Conservation (phyloP, 305 asterid genomes). For the Rubia tinctorum region DNA sequence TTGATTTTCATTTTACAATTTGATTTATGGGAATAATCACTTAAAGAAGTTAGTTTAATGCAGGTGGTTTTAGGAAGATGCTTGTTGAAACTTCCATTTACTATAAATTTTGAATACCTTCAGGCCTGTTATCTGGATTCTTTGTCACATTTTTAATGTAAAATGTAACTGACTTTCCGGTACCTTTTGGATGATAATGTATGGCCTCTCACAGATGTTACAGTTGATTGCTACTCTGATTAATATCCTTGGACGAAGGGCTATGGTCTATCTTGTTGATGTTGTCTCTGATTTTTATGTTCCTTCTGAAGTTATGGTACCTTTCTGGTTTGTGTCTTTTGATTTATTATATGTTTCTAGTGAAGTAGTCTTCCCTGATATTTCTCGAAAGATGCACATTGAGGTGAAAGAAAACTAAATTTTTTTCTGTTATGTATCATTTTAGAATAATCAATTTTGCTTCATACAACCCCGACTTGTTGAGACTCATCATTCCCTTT, state of each 20-base stretch:
- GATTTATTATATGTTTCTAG: not conserved
- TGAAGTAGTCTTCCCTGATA: not conserved
- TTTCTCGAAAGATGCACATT: not conserved
- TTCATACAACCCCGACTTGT: not conserved
- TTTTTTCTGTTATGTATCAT: not conserved
- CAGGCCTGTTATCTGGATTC: conserved; percentile 41
- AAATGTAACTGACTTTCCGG: not conserved
- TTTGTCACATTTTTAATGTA: not conserved
- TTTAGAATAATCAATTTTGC: not conserved
- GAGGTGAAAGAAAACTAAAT: not conserved
- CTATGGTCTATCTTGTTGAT: conserved; percentile 88
- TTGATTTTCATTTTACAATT: conserved; percentile 1
- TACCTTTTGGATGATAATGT: not conserved
- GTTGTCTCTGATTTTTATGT: conserved; percentile 97
- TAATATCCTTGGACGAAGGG: conserved; percentile 59
- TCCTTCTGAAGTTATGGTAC: conserved; percentile 95
- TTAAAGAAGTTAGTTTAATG: conserved; percentile 24
- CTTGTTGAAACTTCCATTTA: conserved; percentile 80
- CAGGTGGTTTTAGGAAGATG: conserved; percentile 64
- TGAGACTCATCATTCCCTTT: not conserved
- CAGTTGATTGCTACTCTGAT: conserved; percentile 59
- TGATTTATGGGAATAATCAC: not conserved
- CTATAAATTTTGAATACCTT: conserved; percentile 89
- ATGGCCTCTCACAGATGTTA: conserved; percentile 49
- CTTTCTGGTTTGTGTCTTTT: not conserved